Conservation (phyloP, 495 filamentous ascomycete genomes). For the Penicillium paradoxum region DNA sequence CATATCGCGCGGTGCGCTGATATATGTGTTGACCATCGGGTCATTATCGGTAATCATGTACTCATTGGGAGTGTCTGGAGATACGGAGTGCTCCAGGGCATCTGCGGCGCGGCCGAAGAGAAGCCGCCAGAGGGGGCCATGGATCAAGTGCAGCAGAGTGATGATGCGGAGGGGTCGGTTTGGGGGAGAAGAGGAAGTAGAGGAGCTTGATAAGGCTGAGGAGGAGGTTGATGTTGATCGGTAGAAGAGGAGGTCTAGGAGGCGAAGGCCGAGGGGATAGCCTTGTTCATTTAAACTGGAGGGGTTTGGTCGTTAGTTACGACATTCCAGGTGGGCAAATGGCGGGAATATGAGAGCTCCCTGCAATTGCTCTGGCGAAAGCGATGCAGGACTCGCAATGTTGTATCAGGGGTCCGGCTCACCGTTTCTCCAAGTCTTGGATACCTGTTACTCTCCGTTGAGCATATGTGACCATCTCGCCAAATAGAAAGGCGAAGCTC, state of each 20-base stretch:
- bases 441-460: constrained; percentile 87
- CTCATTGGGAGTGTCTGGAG: constrained; percentile 75
- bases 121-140: constrained; percentile 82
- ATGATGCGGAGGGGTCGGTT: constrained; percentile 83
- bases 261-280: constrained; percentile 87
- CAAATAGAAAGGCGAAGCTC: constrained; percentile 92
- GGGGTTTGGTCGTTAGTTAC: background rate
- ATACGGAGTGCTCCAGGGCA: constrained; percentile 81
- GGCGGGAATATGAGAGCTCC: background rate
- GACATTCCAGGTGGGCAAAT: background rate
- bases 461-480: constrained; percentile 95
- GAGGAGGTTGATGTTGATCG: constrained; percentile 53
- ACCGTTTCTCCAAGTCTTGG: constrained; percentile 89
- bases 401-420: constrained; percentile 12
- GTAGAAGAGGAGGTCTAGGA: constrained; percentile 91
- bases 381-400: background rate
- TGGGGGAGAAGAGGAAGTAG: constrained; percentile 57
- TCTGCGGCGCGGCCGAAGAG: constrained; percentile 89
- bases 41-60: constrained; percentile 99
- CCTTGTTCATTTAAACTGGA: constrained; percentile 85
- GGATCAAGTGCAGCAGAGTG: constrained; percentile 89
- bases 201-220: constrained; percentile 80
- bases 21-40: constrained; percentile 87
- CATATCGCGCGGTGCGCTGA: constrained; percentile 92
- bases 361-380: background rate